Conservation (phyloP, 495 filamentous ascomycete genomes). For the Neurospora discreta region DNA sequence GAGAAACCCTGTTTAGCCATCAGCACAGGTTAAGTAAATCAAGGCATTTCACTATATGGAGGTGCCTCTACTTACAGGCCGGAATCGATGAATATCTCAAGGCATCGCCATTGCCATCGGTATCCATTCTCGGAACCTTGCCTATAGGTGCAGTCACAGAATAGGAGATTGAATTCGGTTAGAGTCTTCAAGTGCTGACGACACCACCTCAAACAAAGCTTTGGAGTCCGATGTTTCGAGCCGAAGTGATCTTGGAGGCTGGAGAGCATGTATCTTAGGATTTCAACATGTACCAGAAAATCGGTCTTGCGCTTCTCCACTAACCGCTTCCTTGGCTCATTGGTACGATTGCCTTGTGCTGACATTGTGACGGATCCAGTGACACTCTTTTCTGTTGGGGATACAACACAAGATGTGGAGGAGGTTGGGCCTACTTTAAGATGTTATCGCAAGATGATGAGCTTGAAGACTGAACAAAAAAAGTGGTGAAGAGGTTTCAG, state of each 20-base stretch:
- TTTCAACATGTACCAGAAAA: not conserved
- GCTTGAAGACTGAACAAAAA: not conserved
- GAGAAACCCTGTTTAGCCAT: not conserved
- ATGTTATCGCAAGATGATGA: not conserved
- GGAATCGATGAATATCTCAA: not conserved
- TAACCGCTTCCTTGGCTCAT: no score
- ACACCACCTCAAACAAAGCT: no score
- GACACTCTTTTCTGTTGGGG: not conserved
- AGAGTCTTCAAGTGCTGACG: no score
- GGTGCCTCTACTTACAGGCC: not conserved
- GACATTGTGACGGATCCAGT: not conserved
- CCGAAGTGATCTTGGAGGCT: not conserved
- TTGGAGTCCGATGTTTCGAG: no score
- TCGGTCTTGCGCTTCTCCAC: not conserved
- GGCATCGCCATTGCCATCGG: not conserved
- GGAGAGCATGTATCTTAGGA: not conserved
- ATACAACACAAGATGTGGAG: not conserved
- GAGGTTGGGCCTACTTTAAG: not conserved
- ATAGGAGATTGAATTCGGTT: not conserved
- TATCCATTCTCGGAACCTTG: not conserved
- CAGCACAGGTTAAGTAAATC: not conserved
- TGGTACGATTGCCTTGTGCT: no score
- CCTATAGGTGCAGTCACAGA: not conserved
- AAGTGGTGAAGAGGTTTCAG: not conserved
- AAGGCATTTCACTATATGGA: not conserved